Base-by-base conservation (phyloP, 805 yeast species). In the Maudiozyma bulderi region DNA sequence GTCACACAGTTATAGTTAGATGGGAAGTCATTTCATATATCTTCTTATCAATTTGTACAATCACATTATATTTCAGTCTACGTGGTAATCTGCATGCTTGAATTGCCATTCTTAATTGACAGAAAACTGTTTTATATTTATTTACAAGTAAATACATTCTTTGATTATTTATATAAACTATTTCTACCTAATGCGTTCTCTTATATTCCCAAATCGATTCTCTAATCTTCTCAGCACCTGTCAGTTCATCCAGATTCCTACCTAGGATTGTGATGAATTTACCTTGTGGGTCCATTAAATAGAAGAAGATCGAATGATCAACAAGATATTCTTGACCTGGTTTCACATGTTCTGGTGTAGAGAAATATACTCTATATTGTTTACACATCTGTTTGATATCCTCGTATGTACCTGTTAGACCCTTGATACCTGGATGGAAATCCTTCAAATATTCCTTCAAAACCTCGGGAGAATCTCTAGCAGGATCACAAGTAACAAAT, bases 241-340 rank as follows among this genome's bases (percentile, higher is more conserved):
- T 82, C 20, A 73, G 75, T 29, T 89, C 90, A 50, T 82, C 86
- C 57, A 82, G 86, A 60, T 91, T 91, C 66, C 95, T 82, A 48
- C 99, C 99, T 56, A 91, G 73, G 6, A 93, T 98, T 65, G 91
- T 96, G 45, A 91, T 85, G 62, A 88, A 93, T 62, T 87, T 81
- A 44, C 98, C 99, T 64, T 93, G 96, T n/a, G 96, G 90, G 65
- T 93, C 98, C 97, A 93, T 91, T 59, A 93, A 72, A 62, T 93
- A 93, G 70, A 91, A 91, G 78, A 93, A 93, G 51, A 93, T 89
- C 3, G 98, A 91, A 68, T 93, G 99, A 64, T 93, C 99, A 33
- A 93, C 99, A 52, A 93, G 74, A 64, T 93, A 93, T 59, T 93
- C 96, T 68, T 93, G 95, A 15, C 97, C 98, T 0, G 95, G 93